These are phyloP conservation scores for Globisporangium solare DNA, from an alignment of 352 stramenopile genomes.

Conservation along the genomic window DNA sequence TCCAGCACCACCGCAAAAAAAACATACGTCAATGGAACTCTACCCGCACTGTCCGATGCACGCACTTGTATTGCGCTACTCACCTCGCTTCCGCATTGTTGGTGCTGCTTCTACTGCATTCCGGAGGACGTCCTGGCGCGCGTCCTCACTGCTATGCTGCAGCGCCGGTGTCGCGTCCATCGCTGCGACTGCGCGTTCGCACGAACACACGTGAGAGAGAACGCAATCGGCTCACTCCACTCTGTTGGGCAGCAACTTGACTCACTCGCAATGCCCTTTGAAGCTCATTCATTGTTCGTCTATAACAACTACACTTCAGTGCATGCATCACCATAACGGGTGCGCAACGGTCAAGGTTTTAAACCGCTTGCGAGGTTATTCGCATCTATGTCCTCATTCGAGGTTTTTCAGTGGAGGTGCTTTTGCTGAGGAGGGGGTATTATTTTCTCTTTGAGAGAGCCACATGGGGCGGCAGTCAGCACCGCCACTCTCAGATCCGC, in stretches of 20 bases:
- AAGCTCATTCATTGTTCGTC: background rate
- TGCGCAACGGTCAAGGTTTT: background rate
- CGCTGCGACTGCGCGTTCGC: background rate
- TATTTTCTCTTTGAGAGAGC: background rate
- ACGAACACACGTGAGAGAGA: background rate
- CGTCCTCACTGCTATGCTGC: background rate
- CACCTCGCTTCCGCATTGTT: constrained; percentile 10
- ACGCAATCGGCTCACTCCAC: no score
- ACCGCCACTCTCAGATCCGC: background rate
- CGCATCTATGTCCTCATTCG: no score
- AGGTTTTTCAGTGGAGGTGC: background rate
- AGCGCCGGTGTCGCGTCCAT: background rate
- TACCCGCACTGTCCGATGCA: no score
- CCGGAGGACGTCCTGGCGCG: background rate
- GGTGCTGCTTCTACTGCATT: background rate
- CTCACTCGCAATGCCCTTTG: background rate
- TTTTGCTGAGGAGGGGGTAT: background rate
- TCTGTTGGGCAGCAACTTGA: no score
- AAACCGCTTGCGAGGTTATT: background rate
- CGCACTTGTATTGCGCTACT: background rate
- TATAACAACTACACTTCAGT: background rate
- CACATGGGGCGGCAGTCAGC: background rate
- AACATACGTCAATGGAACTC: background rate
- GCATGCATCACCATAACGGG: no score
- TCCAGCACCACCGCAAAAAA: background rate